Evolutionary conservation across 2,329 filamentous ascomycete species (phyloP).

Genomic region (Colletotrichum paranaense): DNA sequence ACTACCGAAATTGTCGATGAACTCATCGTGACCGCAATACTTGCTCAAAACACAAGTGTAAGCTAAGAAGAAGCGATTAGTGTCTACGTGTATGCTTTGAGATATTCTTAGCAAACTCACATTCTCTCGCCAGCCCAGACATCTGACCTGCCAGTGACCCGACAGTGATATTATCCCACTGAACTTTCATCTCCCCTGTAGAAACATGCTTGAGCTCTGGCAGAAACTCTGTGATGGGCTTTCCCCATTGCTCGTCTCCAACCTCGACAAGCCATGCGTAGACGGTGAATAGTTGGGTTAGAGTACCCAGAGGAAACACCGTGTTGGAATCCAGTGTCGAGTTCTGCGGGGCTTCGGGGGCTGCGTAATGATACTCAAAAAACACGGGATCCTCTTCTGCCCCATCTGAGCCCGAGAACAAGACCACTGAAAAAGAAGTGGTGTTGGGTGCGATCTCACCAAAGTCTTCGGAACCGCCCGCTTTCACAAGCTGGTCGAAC

Average conservation of each 20-base stretch:
- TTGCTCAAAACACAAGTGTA: conserved; percentile 32
- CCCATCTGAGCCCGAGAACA: conserved; percentile 37
- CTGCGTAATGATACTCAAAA: conserved; percentile 41
- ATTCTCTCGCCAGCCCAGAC: conserved; percentile 39
- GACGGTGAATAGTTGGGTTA: conserved; percentile 47
- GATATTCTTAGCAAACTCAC: conserved; percentile 1
- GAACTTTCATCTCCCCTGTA: conserved; percentile 11
- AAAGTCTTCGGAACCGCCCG: conserved; percentile 37
- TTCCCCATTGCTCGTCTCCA: conserved; percentile 42
- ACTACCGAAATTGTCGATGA: conserved; percentile 30
- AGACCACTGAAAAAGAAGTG: conserved; percentile 42
- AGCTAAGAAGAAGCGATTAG: not conserved
- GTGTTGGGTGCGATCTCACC: conserved; percentile 41
- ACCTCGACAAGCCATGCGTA: conserved; percentile 46
- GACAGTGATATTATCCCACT: conserved; percentile 39
- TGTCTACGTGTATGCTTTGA: no score
- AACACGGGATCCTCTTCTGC: conserved; percentile 29
- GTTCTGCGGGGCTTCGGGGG: conserved; percentile 6
- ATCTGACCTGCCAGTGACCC: conserved; percentile 39
- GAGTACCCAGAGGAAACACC: conserved; percentile 42
- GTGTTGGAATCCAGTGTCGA: conserved; percentile 39
- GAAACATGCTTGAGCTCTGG: conserved; percentile 38
- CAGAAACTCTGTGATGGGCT: conserved; percentile 42
- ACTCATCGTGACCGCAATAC: conserved; percentile 31
- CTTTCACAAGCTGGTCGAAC: conserved; percentile 38